Percentiles rank a stretch among this genome's conserved stretches.
Conservation (phyloP, 495 filamentous ascomycete species). For the Trichocladium uniseriatum region DNA sequence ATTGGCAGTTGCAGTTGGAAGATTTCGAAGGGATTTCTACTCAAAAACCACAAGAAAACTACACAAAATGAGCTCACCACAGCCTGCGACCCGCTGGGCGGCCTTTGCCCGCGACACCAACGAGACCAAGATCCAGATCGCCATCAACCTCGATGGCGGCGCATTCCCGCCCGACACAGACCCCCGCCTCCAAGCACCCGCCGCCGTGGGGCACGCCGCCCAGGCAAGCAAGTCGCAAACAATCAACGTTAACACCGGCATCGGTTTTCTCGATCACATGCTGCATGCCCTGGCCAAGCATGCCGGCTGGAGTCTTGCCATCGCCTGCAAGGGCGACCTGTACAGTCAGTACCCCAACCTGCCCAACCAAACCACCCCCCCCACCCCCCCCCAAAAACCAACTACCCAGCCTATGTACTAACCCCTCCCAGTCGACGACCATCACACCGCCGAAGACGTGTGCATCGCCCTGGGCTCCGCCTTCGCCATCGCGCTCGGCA, state of each 20-base stretch:
- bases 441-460: conserved; percentile 95
- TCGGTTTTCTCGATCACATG: conserved; percentile 99
- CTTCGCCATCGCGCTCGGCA: conserved; percentile 67
- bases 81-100: conserved; percentile 50
- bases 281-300: conserved; percentile 94
- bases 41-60: not conserved
- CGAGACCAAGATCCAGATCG: conserved; percentile 90
- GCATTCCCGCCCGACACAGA: conserved; percentile 54
- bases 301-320: conserved; percentile 77
- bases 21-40: too few relatives aligned
- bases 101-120: conserved; percentile 80
- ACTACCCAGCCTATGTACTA: not conserved
- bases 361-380: not conserved
- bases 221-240: conserved; percentile 72
- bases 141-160: conserved; percentile 89
- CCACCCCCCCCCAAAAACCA: not conserved
- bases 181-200: conserved; percentile 28
- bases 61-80: conserved; percentile 30
- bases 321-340: conserved; percentile 78
- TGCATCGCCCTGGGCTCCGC: conserved; percentile 83
- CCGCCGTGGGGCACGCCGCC: conserved; percentile 57
- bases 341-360: conserved; percentile 55
- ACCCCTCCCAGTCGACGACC: conserved; percentile 71
- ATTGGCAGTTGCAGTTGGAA: not conserved
- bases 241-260: conserved; percentile 83